Percentiles rank a stretch among this genome's conserved stretches.
Evolutionary conservation across 192 early-diverging fungal genomes (phyloP).

Genomic region (Rhizoclosmatium sp.): DNA sequence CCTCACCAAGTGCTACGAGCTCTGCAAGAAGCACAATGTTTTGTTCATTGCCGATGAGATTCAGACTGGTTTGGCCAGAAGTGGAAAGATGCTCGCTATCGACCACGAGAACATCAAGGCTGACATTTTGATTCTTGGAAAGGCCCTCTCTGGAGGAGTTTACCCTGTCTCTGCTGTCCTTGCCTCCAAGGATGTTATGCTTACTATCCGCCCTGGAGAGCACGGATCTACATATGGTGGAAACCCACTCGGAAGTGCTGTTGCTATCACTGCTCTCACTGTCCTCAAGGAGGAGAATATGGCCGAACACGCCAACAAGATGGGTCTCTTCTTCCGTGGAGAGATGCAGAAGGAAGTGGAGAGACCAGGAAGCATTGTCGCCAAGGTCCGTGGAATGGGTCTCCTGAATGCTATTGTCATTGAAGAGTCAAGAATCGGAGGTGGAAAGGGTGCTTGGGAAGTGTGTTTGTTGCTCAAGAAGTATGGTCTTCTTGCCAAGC

Average conservation of each 20-base stretch:
- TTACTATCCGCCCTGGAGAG: slow-evolving; percentile 69
- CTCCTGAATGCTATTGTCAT: slow-evolving; percentile 97
- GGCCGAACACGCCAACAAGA: slow-evolving; percentile 75
- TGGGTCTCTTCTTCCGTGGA: slow-evolving; percentile 87
- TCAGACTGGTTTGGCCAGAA: slow-evolving; percentile 95
- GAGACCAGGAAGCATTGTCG: slow-evolving; percentile 57
- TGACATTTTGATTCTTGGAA: slow-evolving; percentile 94
- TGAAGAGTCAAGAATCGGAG: slow-evolving; percentile 75
- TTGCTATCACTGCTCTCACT: slow-evolving; percentile 92
- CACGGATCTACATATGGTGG: slow-evolving; percentile 99
- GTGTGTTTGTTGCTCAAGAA: slow-evolving; percentile 92
- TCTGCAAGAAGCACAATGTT: slow-evolving; percentile 98
- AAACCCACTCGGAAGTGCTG: slow-evolving; percentile 94
- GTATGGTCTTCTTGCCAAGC: slow-evolving; percentile 95
- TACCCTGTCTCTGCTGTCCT: slow-evolving; percentile 98
- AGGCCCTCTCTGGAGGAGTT: slow-evolving; percentile 96
- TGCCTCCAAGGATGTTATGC: slow-evolving; percentile 70
- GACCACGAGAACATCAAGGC: slow-evolving; percentile 93
- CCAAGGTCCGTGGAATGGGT: slow-evolving; percentile 86
- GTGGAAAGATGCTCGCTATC: slow-evolving; percentile 89
- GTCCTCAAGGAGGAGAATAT: slow-evolving; percentile 95
- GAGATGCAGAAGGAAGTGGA: slow-evolving; percentile 75
- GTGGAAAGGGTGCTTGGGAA: slow-evolving; percentile 94
- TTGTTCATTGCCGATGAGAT: slow-evolving; percentile 99
- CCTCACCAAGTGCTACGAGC: slow-evolving; percentile 81